Evolutionary conservation across 2,329 filamentous ascomycete species (phyloP).

Genomic region (Pseudogymnoascus sp.): DNA sequence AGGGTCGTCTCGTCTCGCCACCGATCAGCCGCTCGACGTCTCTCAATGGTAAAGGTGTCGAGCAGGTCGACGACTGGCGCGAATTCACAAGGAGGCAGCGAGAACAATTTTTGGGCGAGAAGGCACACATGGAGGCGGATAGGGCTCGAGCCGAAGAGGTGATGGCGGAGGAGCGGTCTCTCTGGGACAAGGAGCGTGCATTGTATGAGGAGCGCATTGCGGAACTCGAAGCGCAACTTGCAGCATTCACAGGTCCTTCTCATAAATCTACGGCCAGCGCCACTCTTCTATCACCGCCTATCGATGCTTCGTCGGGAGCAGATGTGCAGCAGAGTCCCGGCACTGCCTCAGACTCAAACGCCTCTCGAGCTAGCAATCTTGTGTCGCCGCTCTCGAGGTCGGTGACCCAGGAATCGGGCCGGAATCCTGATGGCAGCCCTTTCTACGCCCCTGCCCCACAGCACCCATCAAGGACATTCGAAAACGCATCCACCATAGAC

Average conservation of each 20-base stretch:
- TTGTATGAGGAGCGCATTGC: slow-evolving; percentile 23
- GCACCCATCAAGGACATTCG: slow-evolving; percentile 27
- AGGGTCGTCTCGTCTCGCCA: background rate
- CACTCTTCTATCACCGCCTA: background rate
- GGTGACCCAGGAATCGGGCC: slow-evolving; percentile 29
- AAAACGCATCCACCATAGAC: slow-evolving; percentile 15
- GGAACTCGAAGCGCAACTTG: slow-evolving; percentile 23
- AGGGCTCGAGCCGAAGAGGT: slow-evolving; percentile 26
- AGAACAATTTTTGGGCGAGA: slow-evolving; percentile 27
- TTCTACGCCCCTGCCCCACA: slow-evolving; percentile 30
- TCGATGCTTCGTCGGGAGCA: background rate
- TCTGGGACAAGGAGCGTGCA: slow-evolving; percentile 29
- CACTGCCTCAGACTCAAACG: background rate
- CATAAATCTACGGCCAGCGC: background rate
- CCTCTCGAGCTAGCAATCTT: background rate
- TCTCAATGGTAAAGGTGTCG: slow-evolving; percentile 8
- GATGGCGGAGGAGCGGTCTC: slow-evolving; percentile 27
- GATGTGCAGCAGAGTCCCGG: background rate
- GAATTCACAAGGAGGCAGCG: slow-evolving; percentile 26
- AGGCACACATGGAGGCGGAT: slow-evolving; percentile 28
- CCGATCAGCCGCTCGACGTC: slow-evolving; percentile 2
- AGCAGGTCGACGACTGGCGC: slow-evolving; percentile 26
- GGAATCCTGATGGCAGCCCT: slow-evolving; percentile 28
- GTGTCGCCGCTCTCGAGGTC: background rate
- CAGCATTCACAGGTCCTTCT: slow-evolving; percentile 8